Percentiles rank a stretch among this genome's conserved stretches.
Conservation (phyloP, 208 protist genomes). For the Acanthamoeba healyi region DNA sequence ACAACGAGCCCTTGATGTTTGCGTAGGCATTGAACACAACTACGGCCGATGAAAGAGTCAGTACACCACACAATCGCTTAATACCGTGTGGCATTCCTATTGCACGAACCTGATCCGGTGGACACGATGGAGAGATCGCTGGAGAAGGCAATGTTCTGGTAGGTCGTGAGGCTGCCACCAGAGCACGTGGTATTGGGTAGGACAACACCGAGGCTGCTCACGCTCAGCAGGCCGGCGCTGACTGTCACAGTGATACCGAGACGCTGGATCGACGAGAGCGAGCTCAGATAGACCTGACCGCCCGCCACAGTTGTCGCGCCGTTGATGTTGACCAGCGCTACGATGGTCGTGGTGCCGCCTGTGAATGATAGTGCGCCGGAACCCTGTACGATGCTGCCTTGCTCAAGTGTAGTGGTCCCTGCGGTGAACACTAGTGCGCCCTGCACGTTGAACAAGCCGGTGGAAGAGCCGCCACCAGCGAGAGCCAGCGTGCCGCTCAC, state of each 20-base stretch:
- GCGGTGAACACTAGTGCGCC: not conserved
- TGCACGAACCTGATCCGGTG: not conserved
- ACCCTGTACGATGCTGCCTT: constrained; percentile 24
- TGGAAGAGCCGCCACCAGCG: constrained; percentile 2
- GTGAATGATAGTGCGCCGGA: constrained; percentile 1
- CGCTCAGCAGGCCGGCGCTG: constrained; percentile 16
- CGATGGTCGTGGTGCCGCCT: not conserved
- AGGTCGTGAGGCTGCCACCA: constrained; percentile 33
- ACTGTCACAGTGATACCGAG: constrained; percentile 13
- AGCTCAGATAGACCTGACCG: constrained; percentile 53
- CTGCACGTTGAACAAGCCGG: not conserved
- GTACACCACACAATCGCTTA: too few relatives aligned
- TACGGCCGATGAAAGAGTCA: too few relatives aligned
- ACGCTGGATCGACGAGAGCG: not conserved
- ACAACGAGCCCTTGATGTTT: not conserved
- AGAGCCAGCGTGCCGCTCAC: not conserved
- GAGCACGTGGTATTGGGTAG: not conserved
- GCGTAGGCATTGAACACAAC: constrained; percentile 15
- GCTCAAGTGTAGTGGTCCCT: not conserved
- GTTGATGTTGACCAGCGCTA: not conserved
- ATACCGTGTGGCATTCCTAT: not conserved
- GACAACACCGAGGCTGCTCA: constrained; percentile 43
- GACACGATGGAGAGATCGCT: not conserved
- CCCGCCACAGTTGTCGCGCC: constrained; percentile 10
- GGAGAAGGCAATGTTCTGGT: constrained; percentile 22